phyloP scores from a whole-genome alignment of 2,329 filamentous ascomycete species.

The Fusarium beomiforme region DNA sequence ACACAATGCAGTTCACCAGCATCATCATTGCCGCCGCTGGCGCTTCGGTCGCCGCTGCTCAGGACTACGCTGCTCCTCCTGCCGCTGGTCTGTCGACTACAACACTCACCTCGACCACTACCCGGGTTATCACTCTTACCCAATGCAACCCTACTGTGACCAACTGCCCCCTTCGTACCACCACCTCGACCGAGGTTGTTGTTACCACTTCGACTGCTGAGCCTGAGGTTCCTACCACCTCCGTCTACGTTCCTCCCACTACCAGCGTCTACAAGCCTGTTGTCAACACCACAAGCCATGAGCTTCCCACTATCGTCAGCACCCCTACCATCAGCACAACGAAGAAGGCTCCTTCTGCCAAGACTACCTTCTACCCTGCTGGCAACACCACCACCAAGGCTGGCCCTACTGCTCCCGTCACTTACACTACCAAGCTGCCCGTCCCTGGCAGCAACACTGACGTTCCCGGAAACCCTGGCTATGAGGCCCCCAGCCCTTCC shows the following conservation, averaged over 20 bases:
- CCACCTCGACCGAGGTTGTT: conserved; percentile 37
- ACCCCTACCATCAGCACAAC: conserved; percentile 40
- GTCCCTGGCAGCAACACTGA: conserved; percentile 33
- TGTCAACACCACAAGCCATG: conserved; percentile 42
- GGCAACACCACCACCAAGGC: conserved; percentile 40
- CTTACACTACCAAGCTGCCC: conserved; percentile 30
- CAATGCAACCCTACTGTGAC: conserved; percentile 53
- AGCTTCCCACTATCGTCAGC: conserved; percentile 35
- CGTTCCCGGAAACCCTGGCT: conserved; percentile 15
- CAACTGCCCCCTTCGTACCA: conserved; percentile 32
- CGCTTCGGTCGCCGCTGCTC: conserved; percentile 51
- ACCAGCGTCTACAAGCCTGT: conserved; percentile 40
- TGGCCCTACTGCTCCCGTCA: conserved; percentile 38
- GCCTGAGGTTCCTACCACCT: conserved; percentile 26
- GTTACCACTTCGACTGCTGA: conserved; percentile 40
- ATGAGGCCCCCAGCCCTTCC: conserved; percentile 25
- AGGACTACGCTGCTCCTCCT: conserved; percentile 30
- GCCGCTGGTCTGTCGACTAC: conserved; percentile 44
- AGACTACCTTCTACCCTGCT: conserved; percentile 41
- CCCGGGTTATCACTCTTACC: conserved; percentile 58
- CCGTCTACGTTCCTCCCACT: conserved; percentile 30
- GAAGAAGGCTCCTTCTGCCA: conserved; percentile 33
- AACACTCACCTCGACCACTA: conserved; percentile 56
- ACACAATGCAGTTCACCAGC: conserved; percentile 59
- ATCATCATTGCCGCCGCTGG: conserved; percentile 55